phyloP scores from a whole-genome alignment of 306 rosid genomes.

The Cicer bijugum region DNA sequence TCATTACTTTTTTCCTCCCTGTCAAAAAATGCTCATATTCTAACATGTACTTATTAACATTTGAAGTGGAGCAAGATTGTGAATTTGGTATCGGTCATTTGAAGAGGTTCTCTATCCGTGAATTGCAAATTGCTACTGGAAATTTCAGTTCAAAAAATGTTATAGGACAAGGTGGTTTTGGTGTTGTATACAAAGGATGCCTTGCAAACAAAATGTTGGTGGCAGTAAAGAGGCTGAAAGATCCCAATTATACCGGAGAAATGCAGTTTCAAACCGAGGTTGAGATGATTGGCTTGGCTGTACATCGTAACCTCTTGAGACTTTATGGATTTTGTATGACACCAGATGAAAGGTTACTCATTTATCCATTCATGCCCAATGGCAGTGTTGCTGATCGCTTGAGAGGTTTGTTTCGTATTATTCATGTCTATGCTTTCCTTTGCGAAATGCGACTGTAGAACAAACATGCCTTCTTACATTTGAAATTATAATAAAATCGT shows the following conservation, averaged over 20 bases:
- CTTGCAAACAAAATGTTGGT: constrained; percentile 81
- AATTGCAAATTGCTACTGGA: constrained; percentile 82
- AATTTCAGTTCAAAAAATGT: constrained; percentile 79
- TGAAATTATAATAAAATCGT: constrained; percentile 5
- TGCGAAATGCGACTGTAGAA: neutral
- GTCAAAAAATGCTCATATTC: constrained; percentile 22
- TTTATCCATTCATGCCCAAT: constrained; percentile 92
- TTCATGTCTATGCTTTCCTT: neutral
- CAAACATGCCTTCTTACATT: neutral
- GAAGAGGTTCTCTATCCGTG: constrained; percentile 86
- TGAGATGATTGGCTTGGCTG: constrained; percentile 96
- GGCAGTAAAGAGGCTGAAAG: constrained; percentile 95
- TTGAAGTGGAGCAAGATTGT: constrained; percentile 90
- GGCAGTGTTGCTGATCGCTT: constrained; percentile 97
- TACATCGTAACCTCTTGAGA: constrained; percentile 87
- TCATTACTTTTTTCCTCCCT: constrained; percentile 17
- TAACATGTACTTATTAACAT: constrained; percentile 38
- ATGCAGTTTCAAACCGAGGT: constrained; percentile 99
- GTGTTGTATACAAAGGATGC: constrained; percentile 89
- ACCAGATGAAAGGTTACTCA: constrained; percentile 82
- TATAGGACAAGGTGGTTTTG: constrained; percentile 95
- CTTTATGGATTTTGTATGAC: constrained; percentile 92
- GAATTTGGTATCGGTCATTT: constrained; percentile 86
- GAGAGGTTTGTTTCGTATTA: constrained; percentile 73
- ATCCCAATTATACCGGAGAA: constrained; percentile 95